A percentile compares a stretch with the other conserved stretches of the same genome.
phyloP scores from a whole-genome alignment of 2,329 filamentous ascomycete species.

The Arachnomyces sp. region DNA sequence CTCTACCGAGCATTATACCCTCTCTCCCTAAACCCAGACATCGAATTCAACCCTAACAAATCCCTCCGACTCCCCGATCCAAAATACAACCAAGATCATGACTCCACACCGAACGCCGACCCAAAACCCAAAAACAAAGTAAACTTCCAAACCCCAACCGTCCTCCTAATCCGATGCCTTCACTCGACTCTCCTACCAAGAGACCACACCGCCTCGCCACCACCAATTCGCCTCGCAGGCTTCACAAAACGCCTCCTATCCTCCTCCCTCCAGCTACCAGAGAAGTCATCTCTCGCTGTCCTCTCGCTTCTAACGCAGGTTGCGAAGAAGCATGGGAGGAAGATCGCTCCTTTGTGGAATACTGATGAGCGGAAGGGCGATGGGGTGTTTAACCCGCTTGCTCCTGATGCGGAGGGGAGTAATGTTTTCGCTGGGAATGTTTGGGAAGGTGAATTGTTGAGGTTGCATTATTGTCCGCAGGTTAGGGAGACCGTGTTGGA shows the following conservation, averaged over 20 bases:
- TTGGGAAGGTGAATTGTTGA: conserved; percentile 87
- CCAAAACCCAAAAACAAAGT: conserved; percentile 57
- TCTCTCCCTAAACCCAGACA: conserved; percentile 71
- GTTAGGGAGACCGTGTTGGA: conserved; percentile 67
- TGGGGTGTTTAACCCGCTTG: conserved; percentile 70
- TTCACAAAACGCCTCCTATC: conserved; percentile 90
- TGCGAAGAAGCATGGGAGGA: conserved; percentile 70
- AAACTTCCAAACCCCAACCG: conserved; percentile 91
- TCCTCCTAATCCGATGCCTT: conserved; percentile 80
- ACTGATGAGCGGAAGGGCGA: conserved; percentile 91
- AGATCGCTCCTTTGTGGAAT: conserved; percentile 81
- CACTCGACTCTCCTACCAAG: conserved; percentile 72
- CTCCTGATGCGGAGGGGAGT: conserved; percentile 68
- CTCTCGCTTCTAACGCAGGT: conserved; percentile 72
- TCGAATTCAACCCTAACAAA: conserved; percentile 69
- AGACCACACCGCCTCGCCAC: conserved; percentile 68
- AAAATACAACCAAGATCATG: conserved; percentile 34
- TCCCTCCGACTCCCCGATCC: conserved; percentile 65
- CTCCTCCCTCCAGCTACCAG: conserved; percentile 73
- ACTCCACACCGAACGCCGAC: conserved; percentile 31
- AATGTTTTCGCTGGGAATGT: conserved; percentile 87
- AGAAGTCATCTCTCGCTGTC: conserved; percentile 77
- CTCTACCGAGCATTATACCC: conserved; percentile 80
- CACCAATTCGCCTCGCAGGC: conserved; percentile 77
- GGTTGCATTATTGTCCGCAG: conserved; percentile 77